Percentiles rank a stretch among this genome's conserved stretches.
Conservation (phyloP, 345 rosid species). For the Brassica napus region Da-Ae NC_063447.1:50986501-50987000, state of each 20-base stretch:
- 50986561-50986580: conserved; percentile 64
- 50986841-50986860: conserved; percentile 94
- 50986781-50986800: conserved; percentile 81
- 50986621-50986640: conserved; percentile 84
- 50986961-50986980: conserved; percentile 61
- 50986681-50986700: conserved; percentile 81
- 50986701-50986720: conserved; percentile 52
- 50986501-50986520: conserved; percentile 63
- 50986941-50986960: conserved; percentile 71
- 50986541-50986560: conserved; percentile 79
- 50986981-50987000: conserved; percentile 67
- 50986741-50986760: conserved; percentile 60
- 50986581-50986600: conserved; percentile 68
- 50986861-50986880: conserved; percentile 70
- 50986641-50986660: conserved; percentile 87
- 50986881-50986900: conserved; percentile 58
- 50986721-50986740: conserved; percentile 26
- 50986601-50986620: conserved; percentile 71
- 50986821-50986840: conserved; percentile 73
- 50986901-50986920: conserved; percentile 48
- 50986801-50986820: conserved; percentile 72
- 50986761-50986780: conserved; percentile 83
- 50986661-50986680: conserved; percentile 84
- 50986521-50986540: conserved; percentile 72
- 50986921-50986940: conserved; percentile 79